Base-by-base conservation (phyloP, 495 filamentous ascomycete genomes). In the Bryoglossum gracile region DNA sequence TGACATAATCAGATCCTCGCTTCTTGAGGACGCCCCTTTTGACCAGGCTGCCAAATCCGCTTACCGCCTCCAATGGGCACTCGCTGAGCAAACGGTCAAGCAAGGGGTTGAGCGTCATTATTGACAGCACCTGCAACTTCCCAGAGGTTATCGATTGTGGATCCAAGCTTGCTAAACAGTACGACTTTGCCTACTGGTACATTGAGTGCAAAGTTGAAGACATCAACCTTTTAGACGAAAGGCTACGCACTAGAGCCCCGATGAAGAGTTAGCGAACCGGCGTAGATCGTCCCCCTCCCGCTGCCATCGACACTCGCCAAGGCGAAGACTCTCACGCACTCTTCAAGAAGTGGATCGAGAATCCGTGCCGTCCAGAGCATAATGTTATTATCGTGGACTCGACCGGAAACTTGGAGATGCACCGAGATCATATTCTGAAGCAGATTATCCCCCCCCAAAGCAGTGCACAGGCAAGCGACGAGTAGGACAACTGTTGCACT, bases 201-300 rank as follows among this genome's bases (percentile, higher is more conserved):
- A 37, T 67, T 38, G 63, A 66, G 44, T 62, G 63, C 40, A 57
- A 41, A 21, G 43, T 65, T 17, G 32, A 57, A 14, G 57, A 67
- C 33, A 18, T 61, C 24, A 48, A 58, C 2, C 46, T 62, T 26
- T 48, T 66, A 8, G 56, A 59, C 28, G 9, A 37, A 43, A 50
- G 61, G 43, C 39, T 64, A 22, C 47, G 30, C 13, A 47, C 16
- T 28, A 44, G 47, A 41, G 23, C 24, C 26, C 23, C 54, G 17
- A 1, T 54, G 46, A 50, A 40, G 22, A 57, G 55, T 46, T 50
- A 57, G 50, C 50, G 55, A 35, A 46, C 37, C 8, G 55, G 44
- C 14, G 40, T 57, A 8, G 24, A 30, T 22, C 13, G 18, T 25
- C 50, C 55, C 1, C 50, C 50, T 13, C 33, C 17, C 18, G 53